Evolutionary conservation across 1,139 yeast species (phyloP), one percentile per base, ranked within the genome.

Genomic region (Petasospora fabianii): DNA sequence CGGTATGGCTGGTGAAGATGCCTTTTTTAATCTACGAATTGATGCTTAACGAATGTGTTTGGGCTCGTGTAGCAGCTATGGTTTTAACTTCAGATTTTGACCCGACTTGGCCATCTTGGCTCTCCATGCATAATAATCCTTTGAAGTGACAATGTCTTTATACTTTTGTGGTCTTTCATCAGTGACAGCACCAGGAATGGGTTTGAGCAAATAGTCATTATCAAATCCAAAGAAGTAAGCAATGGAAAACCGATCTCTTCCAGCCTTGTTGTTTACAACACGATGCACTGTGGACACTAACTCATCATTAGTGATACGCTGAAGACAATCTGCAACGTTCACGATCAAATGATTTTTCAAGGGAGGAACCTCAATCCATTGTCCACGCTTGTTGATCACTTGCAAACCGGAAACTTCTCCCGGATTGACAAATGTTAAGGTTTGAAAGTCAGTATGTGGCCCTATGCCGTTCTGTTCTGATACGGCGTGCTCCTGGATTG

Each of bases 361-460:
- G 11, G 60, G 61, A 5, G 60, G 61, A 1, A 59, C 65, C 21
- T 51, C 44, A 15, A 62, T 51, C 56, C 63, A 62, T 27, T 52
- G 49, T 12, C 56, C 53, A 16, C 55, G 45, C 36, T 57, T 54
- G 41, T 55, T 59, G 32, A 60, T 46, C 10, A 63, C 66, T 42
- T 63, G 64, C 17, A 63, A 50, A 1, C 65, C 65, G 10, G 59
- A 55, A 17, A 56, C 56, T 6, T 50, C 51, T 26, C 58, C 64
- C 24, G 59, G 61, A 20, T 57, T 41, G 18, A 65, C 53, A 42
- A 65, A 52, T 0, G 69, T 64, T 30, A 65, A 44, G 13, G 62
- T 37, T 26, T 65, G 68, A 39, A 61, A 62, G 43, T 65, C 70
- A 5, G 66, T 62, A 44, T 65, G 70, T 1, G 68, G 67, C 4